These are phyloP conservation scores for Apophysomyces ossiformis DNA, from an alignment of 371 early-diverging fungal species.

Conservation along the genomic window DNA sequence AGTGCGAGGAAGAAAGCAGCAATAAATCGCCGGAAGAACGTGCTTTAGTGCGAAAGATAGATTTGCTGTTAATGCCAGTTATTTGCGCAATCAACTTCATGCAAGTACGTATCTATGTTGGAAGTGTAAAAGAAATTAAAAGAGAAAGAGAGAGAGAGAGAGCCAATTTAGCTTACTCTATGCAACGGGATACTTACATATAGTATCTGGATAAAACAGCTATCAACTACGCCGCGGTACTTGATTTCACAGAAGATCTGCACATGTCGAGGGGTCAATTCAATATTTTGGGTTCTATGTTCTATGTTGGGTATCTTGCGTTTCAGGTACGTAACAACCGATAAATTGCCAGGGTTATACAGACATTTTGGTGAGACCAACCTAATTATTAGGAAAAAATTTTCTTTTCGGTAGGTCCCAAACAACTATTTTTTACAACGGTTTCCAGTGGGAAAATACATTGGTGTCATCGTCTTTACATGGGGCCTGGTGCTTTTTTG, in stretches of 20 bases:
- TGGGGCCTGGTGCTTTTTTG: conserved; percentile 42
- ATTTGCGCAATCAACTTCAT: conserved; percentile 44
- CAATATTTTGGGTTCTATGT: conserved; percentile 37
- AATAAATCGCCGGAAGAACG: conserved; percentile 41
- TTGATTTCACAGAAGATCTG: conserved; percentile 39
- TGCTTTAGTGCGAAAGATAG: conserved; percentile 42
- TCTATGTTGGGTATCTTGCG: conserved; percentile 41
- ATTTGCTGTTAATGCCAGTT: conserved; percentile 36
- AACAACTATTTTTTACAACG: conserved; percentile 48
- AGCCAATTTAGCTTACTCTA: neutral
- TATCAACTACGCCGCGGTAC: conserved; percentile 32
- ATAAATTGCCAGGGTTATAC: neutral
- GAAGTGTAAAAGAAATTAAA: too few species aligned
- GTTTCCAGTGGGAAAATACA: conserved; percentile 35
- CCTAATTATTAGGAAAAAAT: too few species aligned
- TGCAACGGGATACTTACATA: neutral
- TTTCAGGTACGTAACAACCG: conserved; percentile 25
- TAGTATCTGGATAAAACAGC: conserved; percentile 47
- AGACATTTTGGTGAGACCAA: too few species aligned
- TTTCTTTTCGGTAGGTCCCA: conserved; percentile 32
- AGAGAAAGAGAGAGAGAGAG: neutral
- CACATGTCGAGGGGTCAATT: conserved; percentile 23
- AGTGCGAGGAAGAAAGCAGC: conserved; percentile 7
- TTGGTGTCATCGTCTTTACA: conserved; percentile 35
- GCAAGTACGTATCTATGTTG: conserved; percentile 24